Evolutionary conservation across 108 stramenopile species (phyloP), one percentile per base, ranked within the genome.

Genomic region (Skeletonema potamos): DNA sequence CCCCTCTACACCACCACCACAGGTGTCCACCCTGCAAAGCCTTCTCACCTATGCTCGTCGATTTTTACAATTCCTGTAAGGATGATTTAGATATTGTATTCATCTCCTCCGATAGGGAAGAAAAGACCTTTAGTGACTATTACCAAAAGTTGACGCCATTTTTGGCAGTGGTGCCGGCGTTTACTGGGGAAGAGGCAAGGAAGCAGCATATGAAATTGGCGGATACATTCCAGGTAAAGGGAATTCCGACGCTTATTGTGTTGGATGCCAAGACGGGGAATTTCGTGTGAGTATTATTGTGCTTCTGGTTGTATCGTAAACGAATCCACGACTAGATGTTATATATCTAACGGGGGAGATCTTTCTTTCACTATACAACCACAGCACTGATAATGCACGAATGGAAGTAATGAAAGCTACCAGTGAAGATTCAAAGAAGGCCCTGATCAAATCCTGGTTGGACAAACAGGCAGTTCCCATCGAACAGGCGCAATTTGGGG

Each of bases 231-330:
- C 70, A 86, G 62, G 87, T 82, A 18, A 39, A 70, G 61, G 89
- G 88, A 24, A 93, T 93, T 58, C 92, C 92, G 28, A 56, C 88
- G 4, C 51, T 90, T 55, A 72, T 90, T 37, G 74, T 93, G 3
- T 43, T 93, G 59, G 88, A 90, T 56, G 88, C 74, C 62, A 84
- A 88, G 58, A 84, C 86, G 1, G 92, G 92, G 29, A 54, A 87
- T 17, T 87, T 89, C 43, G 62, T 93, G 48, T 51, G 22, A 51
- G 48, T 51, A 6, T 6, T 22, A 1, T 22, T 22, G 22, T 51
- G 44, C 36, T 37, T 11, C 12, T 12, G 11, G 12, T 46, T 22
- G 46, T 22, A 18, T 22, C 7, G 18, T 22, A 22, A 51, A 24
- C 6, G 7, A 51, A 24, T 22, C 5, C 8, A 5, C 1, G 20